A percentile compares a stretch with the other conserved stretches of the same genome.
These are phyloP conservation scores for Planoprotostelium fungivorum DNA, from an alignment of 78 protist genomes.

Conservation along the genomic window DNA sequence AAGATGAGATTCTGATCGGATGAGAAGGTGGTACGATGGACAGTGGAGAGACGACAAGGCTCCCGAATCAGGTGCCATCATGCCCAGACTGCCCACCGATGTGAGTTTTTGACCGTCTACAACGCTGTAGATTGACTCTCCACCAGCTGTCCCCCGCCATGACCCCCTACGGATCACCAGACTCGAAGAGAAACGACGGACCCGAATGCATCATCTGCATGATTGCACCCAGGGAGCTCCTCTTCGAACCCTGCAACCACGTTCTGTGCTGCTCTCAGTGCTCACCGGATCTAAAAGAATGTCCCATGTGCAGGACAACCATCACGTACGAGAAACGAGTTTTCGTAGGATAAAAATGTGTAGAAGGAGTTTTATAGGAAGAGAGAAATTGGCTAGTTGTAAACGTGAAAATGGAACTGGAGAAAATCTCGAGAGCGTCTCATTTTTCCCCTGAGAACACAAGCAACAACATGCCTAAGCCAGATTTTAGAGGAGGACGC, in stretches of 20 bases:
- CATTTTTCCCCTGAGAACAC: neutral
- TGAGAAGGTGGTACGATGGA: neutral
- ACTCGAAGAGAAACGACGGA: neutral
- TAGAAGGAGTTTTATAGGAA: no score
- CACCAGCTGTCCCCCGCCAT: neutral
- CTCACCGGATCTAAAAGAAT: neutral
- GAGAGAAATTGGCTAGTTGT: no score
- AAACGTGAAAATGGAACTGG: no score
- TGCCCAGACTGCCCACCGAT: neutral
- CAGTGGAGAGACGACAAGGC: neutral
- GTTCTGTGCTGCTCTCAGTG: slow-evolving; percentile 14
- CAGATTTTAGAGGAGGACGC: neutral
- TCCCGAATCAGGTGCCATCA: neutral
- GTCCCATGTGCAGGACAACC: slow-evolving; percentile 5
- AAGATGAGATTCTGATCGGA: neutral
- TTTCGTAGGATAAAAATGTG: neutral
- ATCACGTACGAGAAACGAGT: neutral
- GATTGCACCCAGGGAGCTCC: neutral
- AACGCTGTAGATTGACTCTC: neutral
- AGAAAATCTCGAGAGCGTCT: no score
- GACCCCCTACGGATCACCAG: neutral
- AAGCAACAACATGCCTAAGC: neutral
- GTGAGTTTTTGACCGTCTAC: neutral
- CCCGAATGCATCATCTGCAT: slow-evolving; percentile 10
- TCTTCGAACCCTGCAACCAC: slow-evolving; percentile 13